Conservation (phyloP, 1,284 basidiomycete genomes). For the Cutaneotrichosporon cutaneum region DNA sequence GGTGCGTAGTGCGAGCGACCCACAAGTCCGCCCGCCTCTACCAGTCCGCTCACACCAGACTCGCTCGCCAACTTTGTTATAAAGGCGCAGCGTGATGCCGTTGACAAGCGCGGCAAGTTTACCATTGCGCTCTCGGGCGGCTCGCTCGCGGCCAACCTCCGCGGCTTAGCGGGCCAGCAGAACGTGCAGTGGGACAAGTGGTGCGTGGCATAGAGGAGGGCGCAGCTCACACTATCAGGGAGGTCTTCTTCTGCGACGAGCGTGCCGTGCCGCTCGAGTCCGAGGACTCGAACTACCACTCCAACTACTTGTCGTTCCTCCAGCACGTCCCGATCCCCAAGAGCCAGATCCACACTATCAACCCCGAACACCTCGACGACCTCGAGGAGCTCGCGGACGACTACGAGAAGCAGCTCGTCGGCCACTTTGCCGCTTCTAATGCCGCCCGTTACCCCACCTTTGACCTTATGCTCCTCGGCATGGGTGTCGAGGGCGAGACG, state of each 20-base stretch:
- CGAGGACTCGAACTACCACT: conserved; percentile 86
- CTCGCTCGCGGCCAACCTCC: conserved; percentile 81
- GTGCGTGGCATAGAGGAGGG: conserved; percentile 51
- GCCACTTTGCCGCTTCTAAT: conserved; percentile 84
- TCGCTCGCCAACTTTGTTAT: conserved; percentile 82
- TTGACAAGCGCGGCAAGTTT: conserved; percentile 89
- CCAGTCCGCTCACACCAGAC: conserved; percentile 34
- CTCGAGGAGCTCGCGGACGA: conserved; percentile 85
- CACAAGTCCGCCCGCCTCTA: too few relatives aligned
- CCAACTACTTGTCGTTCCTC: conserved; percentile 77
- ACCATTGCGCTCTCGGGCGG: conserved; percentile 93
- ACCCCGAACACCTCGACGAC: conserved; percentile 63
- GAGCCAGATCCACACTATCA: conserved; percentile 82
- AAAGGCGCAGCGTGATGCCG: conserved; percentile 86
- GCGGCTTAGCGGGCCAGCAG: conserved; percentile 68
- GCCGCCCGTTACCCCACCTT: conserved; percentile 91
- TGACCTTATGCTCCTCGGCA: conserved; percentile 88
- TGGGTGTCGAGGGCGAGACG: conserved; percentile 95
- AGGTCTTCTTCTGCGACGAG: conserved; percentile 97
- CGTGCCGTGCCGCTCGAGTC: conserved; percentile 90
- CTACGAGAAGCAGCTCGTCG: conserved; percentile 90
- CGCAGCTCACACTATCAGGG: conserved; percentile 61
- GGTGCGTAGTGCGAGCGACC: conserved; percentile 30
- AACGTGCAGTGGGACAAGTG: conserved; percentile 71
- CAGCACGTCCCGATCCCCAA: conserved; percentile 74